A percentile compares a stretch with the other conserved stretches of the same genome.
phyloP scores from a whole-genome alignment of 495 filamentous ascomycete genomes.

The Aspergillus mulundensis region DNA sequence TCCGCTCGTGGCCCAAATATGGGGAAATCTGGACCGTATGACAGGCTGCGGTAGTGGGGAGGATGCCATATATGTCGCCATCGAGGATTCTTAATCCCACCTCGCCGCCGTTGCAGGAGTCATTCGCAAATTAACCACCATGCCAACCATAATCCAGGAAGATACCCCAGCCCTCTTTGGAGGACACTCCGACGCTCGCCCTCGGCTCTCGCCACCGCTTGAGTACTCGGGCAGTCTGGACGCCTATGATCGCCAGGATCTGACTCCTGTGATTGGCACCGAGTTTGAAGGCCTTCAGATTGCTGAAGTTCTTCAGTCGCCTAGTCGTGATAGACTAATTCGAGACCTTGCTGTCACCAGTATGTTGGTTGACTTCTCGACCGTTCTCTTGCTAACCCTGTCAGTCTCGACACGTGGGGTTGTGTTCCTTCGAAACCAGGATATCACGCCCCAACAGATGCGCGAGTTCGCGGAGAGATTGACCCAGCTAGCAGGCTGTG shows the following conservation, averaged over 20 bases:
- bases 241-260: constrained; percentile 46
- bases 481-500: constrained; percentile 30
- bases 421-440: constrained; percentile 68
- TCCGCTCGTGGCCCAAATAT: not conserved
- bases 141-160: constrained; percentile 16
- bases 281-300: constrained; percentile 54
- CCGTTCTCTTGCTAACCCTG: not conserved
- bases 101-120: not conserved
- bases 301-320: constrained; percentile 47
- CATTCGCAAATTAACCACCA: constrained; percentile 3
- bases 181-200: constrained; percentile 19
- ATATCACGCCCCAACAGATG: constrained; percentile 52
- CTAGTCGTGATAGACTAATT: constrained; percentile 47
- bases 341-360: constrained; percentile 58
- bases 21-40: not conserved
- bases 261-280: constrained; percentile 59
- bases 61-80: constrained; percentile 1
- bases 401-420: constrained; percentile 70
- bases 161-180: constrained; percentile 13
- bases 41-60: not conserved
- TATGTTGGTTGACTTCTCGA: constrained; percentile 22
- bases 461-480: constrained; percentile 23
- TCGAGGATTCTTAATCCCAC: not conserved
- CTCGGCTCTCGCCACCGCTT: constrained; percentile 31
- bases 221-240: constrained; percentile 48